Base-by-base conservation (phyloP, 768 basidiomycete genomes). In the Amyloporia xantha region DNA sequence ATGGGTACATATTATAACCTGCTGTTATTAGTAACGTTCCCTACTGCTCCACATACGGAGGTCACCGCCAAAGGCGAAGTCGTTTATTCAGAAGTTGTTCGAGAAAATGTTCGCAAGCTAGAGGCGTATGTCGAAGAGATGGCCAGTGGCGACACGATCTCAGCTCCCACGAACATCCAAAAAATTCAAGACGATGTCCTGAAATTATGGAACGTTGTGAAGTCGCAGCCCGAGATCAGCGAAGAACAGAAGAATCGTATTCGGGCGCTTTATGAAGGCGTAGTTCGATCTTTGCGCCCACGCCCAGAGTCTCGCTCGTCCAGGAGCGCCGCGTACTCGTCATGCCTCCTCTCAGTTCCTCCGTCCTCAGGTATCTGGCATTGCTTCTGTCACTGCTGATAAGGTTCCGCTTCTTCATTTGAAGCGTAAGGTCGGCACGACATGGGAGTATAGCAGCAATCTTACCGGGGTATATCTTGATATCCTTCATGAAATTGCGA, bases 51-150 rank as follows among this genome's bases (percentile, higher is more conserved):
- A 30, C 82, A 84, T 61, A 98, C 95, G 5, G 91, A 94, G 64
- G 87, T 99, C 58, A 91, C 84, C 9, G 82, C 79, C 41, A 91
- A 90, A 70, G 96, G 96, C 20, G 94, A 98, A 48, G 93, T 99
- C 55, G 75, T 96, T 48, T 93, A 94, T 70, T 80, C 86, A 4
- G 96, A 99, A 67, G 89, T 97, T 50, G 90, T 91, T 52, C 90
- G 96, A 42, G 89, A 95, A 64, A 90, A 91, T 49, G 95, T 98
- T 39, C 86, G 96, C 59, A 97, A 98, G 71, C 76, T 99, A 38
- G 96, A 99, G 68, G 91, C 92, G 1, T 99, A 99, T 59, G 96
- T 91, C 47, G 84, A 93, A 60, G 93, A 99, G 70, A 99, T 99
- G 96, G 93, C 96, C 1, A 91, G 88, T 51, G 91, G 92, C 2